Base-by-base conservation (phyloP, 352 stramenopile species). In the Phytophthora podocarpi region DNA sequence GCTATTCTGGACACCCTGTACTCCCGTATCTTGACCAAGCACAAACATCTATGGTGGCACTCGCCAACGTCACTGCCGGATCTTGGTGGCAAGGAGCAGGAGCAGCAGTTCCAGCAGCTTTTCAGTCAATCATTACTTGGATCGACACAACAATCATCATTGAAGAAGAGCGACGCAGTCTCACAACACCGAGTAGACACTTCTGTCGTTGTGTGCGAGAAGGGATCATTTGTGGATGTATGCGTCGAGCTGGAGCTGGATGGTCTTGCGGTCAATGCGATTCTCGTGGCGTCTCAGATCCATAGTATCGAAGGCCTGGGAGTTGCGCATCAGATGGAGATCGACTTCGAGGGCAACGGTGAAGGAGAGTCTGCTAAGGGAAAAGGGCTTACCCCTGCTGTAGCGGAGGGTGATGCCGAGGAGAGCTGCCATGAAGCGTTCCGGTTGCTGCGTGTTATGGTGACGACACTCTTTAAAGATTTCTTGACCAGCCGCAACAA, bases 1-100 rank as follows among this genome's bases (percentile, higher is more conserved):
- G 82, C 85, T 11, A 93, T 98, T 46, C 91, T 97, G 41, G 97
- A 99, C 68, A 94, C 97, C 0, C 64, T 98, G 23, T 98, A 98
- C 64, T 89, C 80, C 10, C 85, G 97, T 18, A 83, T 97, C 20
- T 76, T 99, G 40, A 70, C 70, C 34, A 96, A 97, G 64, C 95
- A 98, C 72, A 91, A 98, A 55, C 93, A 98, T 60, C 26, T 99
- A 15, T 95, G 97, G 65, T 99, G 97, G 97, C 96, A 97, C 32
- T 98, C 91, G 27, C 72, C 83, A 7, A 82, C 85, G 13, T 90
- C 90, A 10, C 56, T 83, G 10, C 96, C 96, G 2, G 96, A 98
- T 72, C 69, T 99, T 12, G 96, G 96, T 37, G 82, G 85, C 0
- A 74, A 79, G 18, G 81, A 95, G 53, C 89, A 85, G 63, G 93